Percentiles rank a stretch among this genome's conserved stretches.
Evolutionary conservation across 768 basidiomycete species (phyloP).

Genomic region (Suillus tomentosus): DNA sequence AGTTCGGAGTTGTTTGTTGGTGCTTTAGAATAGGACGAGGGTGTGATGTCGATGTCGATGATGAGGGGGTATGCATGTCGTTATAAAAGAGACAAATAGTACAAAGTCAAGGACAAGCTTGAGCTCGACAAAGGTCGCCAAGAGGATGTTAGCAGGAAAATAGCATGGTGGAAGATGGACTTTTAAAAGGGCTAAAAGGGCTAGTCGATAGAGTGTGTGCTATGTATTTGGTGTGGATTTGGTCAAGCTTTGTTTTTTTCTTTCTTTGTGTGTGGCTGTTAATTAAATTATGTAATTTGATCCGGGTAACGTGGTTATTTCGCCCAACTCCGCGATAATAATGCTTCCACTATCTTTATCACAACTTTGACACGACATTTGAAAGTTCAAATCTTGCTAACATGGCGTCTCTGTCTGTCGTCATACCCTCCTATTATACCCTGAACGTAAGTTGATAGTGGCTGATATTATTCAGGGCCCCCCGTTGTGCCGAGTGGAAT

Average conservation of each 20-base stretch:
- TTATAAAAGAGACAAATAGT: neutral
- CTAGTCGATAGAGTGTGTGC: constrained; percentile 16
- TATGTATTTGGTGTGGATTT: constrained; percentile 18
- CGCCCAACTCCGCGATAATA: neutral
- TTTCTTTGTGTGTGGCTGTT: constrained; percentile 8
- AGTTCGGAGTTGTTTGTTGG: constrained; percentile 27
- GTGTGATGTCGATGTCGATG: neutral
- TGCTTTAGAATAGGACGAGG: constrained; percentile 66
- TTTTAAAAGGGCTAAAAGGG: constrained; percentile 11
- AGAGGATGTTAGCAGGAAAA: constrained; percentile 19
- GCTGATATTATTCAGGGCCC: constrained; percentile 12
- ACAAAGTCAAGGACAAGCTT: neutral
- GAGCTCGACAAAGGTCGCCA: constrained; percentile 5
- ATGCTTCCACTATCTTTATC: neutral
- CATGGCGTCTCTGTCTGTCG: neutral
- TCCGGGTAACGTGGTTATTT: constrained; percentile 11
- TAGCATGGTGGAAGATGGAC: constrained; percentile 13
- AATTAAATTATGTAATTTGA: constrained; percentile 14
- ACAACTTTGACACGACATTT: neutral
- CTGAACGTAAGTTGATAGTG: constrained; percentile 13
- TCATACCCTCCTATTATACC: neutral
- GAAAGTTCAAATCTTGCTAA: neutral
- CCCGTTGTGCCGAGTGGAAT: neutral
- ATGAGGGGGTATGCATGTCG: constrained; percentile 17
- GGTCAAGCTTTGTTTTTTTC: constrained; percentile 15